Percentiles rank a stretch among this genome's conserved stretches.
phyloP scores from a whole-genome alignment of 192 early-diverging fungal genomes.

The Cetraspora pellucida region DNA sequence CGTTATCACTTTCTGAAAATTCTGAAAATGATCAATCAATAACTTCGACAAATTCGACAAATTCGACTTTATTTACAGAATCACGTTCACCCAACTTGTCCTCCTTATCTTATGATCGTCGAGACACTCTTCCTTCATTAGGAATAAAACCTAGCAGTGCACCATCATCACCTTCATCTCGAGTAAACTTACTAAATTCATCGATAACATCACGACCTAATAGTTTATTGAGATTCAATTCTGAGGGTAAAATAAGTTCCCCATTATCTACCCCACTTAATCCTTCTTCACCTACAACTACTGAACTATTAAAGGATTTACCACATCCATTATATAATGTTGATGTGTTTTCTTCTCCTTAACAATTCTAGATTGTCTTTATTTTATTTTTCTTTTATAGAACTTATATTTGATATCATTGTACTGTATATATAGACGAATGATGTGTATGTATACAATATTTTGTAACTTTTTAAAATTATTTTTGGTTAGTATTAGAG shows the following conservation, averaged over 20 bases:
- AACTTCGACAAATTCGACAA: neutral
- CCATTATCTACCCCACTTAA: slow-evolving; percentile 2
- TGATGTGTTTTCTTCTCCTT: too few relatives aligned
- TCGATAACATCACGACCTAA: neutral
- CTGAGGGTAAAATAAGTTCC: neutral
- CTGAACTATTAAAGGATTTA: slow-evolving; percentile 5
- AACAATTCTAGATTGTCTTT: too few relatives aligned
- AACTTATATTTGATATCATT: too few relatives aligned
- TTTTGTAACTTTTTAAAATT: too few relatives aligned
- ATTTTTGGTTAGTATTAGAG: too few relatives aligned
- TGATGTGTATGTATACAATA: too few relatives aligned
- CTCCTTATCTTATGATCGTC: neutral
- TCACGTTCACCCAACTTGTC: neutral
- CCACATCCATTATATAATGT: slow-evolving; percentile 14
- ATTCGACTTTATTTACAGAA: neutral
- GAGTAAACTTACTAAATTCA: too few relatives aligned
- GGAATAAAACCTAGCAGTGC: slow-evolving; percentile 8
- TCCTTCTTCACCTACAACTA: neutral
- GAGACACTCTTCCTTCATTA: neutral
- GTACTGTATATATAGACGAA: too few relatives aligned
- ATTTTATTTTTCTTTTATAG: too few relatives aligned
- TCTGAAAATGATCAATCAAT: neutral
- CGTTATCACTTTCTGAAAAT: neutral
- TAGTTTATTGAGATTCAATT: neutral
- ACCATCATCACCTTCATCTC: slow-evolving; percentile 2